Conservation (phyloP, 345 rosid genomes). For the Excoecaria cochinchinensis region DNA sequence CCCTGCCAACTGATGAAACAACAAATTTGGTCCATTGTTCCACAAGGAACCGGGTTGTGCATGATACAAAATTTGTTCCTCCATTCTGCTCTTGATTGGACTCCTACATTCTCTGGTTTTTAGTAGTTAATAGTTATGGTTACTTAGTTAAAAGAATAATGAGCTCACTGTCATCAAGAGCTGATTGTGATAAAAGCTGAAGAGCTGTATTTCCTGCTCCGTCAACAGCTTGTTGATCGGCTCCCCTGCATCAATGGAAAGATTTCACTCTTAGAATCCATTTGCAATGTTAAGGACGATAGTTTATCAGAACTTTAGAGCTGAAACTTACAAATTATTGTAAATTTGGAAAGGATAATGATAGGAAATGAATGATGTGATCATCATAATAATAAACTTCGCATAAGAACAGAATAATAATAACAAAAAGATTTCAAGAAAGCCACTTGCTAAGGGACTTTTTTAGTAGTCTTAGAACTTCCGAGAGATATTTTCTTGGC, state of each 20-base stretch:
- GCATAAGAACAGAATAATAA: neutral
- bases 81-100: neutral
- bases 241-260: conserved; percentile 52
- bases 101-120: neutral
- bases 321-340: neutral
- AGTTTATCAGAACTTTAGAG: neutral
- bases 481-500: neutral
- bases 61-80: conserved; percentile 3
- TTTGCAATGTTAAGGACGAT: neutral
- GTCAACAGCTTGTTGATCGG: conserved; percentile 54
- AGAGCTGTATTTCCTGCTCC: conserved; percentile 42
- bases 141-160: conserved; percentile 39
- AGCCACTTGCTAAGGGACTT: neutral
- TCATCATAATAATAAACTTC: neutral
- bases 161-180: conserved; percentile 44
- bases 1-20: neutral
- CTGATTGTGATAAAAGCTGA: conserved; percentile 41
- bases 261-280: neutral
- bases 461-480: neutral
- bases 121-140: neutral
- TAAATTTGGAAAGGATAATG: neutral
- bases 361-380: neutral
- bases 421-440: neutral
- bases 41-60: neutral
- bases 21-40: neutral